A percentile compares a stretch with the other conserved stretches of the same genome.
These are phyloP conservation scores for Fraxinus pennsylvanica DNA, from an alignment of 257 asterid species.

Conservation along the genomic window DNA sequence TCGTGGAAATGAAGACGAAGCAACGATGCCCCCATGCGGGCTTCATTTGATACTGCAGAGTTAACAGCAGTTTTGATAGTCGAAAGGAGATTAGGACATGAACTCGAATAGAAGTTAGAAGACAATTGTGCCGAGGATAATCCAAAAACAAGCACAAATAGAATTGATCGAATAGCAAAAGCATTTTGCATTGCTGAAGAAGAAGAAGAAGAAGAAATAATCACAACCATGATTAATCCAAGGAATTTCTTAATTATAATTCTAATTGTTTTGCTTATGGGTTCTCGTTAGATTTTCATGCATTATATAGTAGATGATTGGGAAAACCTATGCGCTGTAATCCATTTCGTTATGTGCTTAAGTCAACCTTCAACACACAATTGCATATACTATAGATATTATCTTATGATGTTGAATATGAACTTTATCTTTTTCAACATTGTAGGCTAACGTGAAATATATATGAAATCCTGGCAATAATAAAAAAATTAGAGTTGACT, in stretches of 20 bases:
- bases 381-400: background rate
- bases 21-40: conserved; percentile 63
- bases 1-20: conserved; percentile 67
- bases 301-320: conserved; percentile 45
- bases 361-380: conserved; percentile 23
- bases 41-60: conserved; percentile 42
- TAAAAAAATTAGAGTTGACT: too few relatives aligned
- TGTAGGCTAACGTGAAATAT: background rate
- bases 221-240: conserved; percentile 21
- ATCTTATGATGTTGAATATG: too few relatives aligned
- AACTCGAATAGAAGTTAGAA: conserved; percentile 46
- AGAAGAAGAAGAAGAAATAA: background rate
- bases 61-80: conserved; percentile 42
- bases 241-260: background rate
- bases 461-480: too few relatives aligned
- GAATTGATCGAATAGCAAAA: conserved; percentile 19
- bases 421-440: background rate
- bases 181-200: background rate
- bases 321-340: background rate
- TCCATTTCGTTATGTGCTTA: background rate
- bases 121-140: conserved; percentile 49
- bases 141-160: conserved; percentile 38
- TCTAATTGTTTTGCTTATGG: background rate
- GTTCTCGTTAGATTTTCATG: conserved; percentile 23
- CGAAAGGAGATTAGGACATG: conserved; percentile 55